These are phyloP conservation scores for Craspedostauros australis DNA, from an alignment of 108 stramenopile genomes.

Conservation along the genomic window DNA sequence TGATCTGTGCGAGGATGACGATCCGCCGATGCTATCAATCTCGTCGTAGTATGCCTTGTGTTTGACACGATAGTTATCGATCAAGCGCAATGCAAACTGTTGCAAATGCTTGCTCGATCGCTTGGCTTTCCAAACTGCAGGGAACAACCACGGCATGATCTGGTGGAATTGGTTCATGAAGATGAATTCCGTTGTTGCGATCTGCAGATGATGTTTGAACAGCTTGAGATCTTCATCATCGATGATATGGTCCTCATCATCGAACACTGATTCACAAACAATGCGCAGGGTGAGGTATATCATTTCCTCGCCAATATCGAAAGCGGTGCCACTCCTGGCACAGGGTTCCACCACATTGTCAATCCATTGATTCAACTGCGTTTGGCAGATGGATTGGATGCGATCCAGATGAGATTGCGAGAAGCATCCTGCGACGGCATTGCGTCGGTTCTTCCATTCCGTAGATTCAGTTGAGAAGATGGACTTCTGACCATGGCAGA, in stretches of 20 bases:
- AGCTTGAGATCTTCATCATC: background rate
- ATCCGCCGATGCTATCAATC: too few relatives aligned
- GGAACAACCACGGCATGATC: background rate
- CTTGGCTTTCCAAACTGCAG: constrained; percentile 1
- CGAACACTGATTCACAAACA: constrained; percentile 31
- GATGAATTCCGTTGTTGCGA: constrained; percentile 2
- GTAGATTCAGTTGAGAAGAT: constrained; percentile 20
- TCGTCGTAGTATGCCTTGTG: too few relatives aligned
- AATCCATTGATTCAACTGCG: too few relatives aligned
- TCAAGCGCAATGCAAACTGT: constrained; percentile 1
- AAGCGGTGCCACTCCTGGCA: background rate
- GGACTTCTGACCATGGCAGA: constrained; percentile 2
- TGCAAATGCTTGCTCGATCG: background rate
- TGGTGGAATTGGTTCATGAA: too few relatives aligned
- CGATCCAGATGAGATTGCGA: too few relatives aligned
- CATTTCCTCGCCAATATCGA: constrained; percentile 24
- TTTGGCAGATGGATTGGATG: too few relatives aligned
- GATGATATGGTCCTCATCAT: constrained; percentile 24
- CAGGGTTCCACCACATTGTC: too few relatives aligned
- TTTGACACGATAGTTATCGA: constrained; percentile 4
- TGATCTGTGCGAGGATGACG: too few relatives aligned
- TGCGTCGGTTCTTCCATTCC: background rate
- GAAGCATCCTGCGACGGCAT: too few relatives aligned
- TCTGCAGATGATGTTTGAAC: background rate
- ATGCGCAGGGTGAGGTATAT: constrained; percentile 6